Percentiles rank a stretch among this genome's conserved stretches.
Evolutionary conservation across 2,329 filamentous ascomycete species (phyloP).

Genomic region (Coniochaeta sp.): DNA sequence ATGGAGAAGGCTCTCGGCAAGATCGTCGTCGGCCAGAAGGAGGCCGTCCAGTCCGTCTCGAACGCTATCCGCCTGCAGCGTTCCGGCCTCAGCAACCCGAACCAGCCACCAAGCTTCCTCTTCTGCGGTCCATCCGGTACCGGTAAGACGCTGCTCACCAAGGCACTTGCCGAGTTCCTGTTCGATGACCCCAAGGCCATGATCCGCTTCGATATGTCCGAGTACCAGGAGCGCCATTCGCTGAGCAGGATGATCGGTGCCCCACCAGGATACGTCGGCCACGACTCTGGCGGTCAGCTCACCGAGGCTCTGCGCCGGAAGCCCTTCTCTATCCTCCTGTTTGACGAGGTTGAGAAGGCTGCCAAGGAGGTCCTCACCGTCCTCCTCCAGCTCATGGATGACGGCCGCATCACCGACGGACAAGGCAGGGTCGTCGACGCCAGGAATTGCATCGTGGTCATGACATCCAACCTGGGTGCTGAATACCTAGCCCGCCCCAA

Average conservation of each 20-base stretch:
- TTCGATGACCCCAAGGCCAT: slow-evolving; percentile 97
- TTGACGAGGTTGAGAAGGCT: slow-evolving; percentile 97
- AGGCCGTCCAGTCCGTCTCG: slow-evolving; percentile 86
- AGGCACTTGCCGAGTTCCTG: slow-evolving; percentile 93
- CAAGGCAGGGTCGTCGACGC: slow-evolving; percentile 94
- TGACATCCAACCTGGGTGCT: slow-evolving; percentile 96
- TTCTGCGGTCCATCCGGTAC: slow-evolving; percentile 99
- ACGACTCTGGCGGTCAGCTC: slow-evolving; percentile 91
- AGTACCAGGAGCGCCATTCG: slow-evolving; percentile 96
- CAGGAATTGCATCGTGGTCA: slow-evolving; percentile 97
- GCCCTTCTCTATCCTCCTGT: slow-evolving; percentile 95
- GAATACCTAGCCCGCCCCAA: slow-evolving; percentile 80
- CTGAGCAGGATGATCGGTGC: slow-evolving; percentile 97
- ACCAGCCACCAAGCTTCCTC: slow-evolving; percentile 94
- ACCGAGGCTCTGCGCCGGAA: slow-evolving; percentile 90
- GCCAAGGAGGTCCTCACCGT: slow-evolving; percentile 97
- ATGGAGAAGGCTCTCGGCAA: slow-evolving; percentile 87
- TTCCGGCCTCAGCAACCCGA: slow-evolving; percentile 90
- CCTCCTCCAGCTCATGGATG: slow-evolving; percentile 98
- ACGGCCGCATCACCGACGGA: slow-evolving; percentile 95
- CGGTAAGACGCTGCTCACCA: slow-evolving; percentile 94
- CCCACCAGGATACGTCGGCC: slow-evolving; percentile 92
- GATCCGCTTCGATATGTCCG: slow-evolving; percentile 99
- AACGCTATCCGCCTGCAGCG: slow-evolving; percentile 94
- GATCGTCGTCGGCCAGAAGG: slow-evolving; percentile 86